phyloP scores from a whole-genome alignment of 1,284 basidiomycete species.

The Leccinum angustisporum region DNA sequence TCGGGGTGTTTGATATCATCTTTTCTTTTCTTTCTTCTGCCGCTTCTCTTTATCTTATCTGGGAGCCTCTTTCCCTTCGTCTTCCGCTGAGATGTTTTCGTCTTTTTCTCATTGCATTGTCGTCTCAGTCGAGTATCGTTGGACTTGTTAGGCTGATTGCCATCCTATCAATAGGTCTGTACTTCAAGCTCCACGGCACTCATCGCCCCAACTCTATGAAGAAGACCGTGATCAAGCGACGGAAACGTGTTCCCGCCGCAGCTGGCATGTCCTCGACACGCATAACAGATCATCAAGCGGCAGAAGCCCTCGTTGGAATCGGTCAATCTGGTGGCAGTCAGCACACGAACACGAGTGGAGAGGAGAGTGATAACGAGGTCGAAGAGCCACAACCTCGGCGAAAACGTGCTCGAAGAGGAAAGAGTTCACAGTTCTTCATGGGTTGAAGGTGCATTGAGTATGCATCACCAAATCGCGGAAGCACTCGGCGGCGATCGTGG shows the following conservation, averaged over 20 bases:
- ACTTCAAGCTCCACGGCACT: conserved; percentile 97
- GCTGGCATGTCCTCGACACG: conserved; percentile 47
- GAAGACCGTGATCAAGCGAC: conserved; percentile 97
- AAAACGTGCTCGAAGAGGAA: conserved; percentile 51
- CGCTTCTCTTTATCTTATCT: conserved; percentile 23
- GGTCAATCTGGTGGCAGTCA: conserved; percentile 52
- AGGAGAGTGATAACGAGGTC: conserved; percentile 59
- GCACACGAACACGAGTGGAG: conserved; percentile 43
- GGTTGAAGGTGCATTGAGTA: conserved; percentile 36
- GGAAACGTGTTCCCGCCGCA: conserved; percentile 91
- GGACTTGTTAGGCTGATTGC: conserved; percentile 24
- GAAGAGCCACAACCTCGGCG: conserved; percentile 50
- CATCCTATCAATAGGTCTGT: conserved; percentile 65
- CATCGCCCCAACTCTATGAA: conserved; percentile 98
- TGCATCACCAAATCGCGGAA: conserved; percentile 36
- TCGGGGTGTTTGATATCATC: conserved; percentile 14
- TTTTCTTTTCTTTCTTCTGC: conserved; percentile 22
- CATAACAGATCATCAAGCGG: conserved; percentile 80
- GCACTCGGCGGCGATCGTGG: conserved; percentile 34
- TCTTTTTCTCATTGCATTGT: conserved; percentile 2
- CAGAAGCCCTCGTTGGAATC: conserved; percentile 78
- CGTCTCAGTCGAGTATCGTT: conserved; percentile 6
- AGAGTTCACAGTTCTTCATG: conserved; percentile 37
- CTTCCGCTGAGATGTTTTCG: neutral
- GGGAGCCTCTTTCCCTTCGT: conserved; percentile 11